Evolutionary conservation across 2,329 filamentous ascomycete species (phyloP), one percentile per base, ranked within the genome.

Genomic region (Bipolaris bicolor): DNA sequence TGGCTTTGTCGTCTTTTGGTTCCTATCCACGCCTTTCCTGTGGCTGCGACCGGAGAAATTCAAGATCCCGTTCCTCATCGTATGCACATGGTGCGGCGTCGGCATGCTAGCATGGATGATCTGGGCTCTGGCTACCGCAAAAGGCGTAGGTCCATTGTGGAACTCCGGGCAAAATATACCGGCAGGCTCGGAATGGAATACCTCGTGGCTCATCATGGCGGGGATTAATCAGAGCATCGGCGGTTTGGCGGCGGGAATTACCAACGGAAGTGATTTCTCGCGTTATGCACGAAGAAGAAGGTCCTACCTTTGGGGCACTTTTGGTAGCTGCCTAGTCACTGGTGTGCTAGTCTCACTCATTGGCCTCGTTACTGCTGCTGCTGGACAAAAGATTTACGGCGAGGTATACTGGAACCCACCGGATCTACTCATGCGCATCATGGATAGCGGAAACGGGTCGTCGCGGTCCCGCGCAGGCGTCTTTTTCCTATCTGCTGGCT

Each of bases 21-120:
- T 73, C 16, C 54, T 76, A 0, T 75, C 70, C 1, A 70, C 70
- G 0, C 82, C 81, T 0, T 81, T 84, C 57, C 67, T 83, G 2
- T 80, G 78, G 69, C 77, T 83, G n/a, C 76, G 77, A 0, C 81
- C 81, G 0, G 81, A 83, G 57, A 78, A 77, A n/a, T 82, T 81
- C 69, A 81, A 79, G 65, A 67, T 79, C 4, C 80, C 79, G 0
- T 82, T 83, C 60, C 70, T 79, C 37, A 60, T 81, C 16, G 77
- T 79, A 5, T 79, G 75, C 45, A 64, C 75, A 4, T 80, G 79
- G 65, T 81, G 78, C 53, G 77, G 77, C 13, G 15, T 80, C 3
- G 79, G 76, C 13, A 83, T 83, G 81, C 46, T 83, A 7, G 56
- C 61, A 13, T 72, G 69, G 72, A 83, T 83, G 72, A 80, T 80